phyloP scores from a whole-genome alignment of 1,139 yeast species.

The Zygosaccharomyces pseudobailii region DNA sequence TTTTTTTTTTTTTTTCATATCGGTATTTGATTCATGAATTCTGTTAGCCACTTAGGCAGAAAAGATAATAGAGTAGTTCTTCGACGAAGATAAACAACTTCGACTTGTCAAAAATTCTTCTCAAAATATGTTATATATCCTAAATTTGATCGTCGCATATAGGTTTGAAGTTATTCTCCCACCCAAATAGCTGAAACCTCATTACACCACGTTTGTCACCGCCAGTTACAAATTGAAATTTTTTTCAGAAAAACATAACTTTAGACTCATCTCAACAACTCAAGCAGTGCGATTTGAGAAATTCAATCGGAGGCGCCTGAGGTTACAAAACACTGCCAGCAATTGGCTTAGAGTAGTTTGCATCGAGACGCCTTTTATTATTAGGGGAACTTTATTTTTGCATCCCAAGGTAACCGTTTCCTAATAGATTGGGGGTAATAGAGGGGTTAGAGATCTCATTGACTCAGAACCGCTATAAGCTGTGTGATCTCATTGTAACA shows the following conservation, averaged over 20 bases:
- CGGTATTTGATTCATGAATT: too few species aligned
- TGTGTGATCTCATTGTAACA: not conserved
- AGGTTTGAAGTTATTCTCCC: not conserved
- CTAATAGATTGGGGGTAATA: not conserved
- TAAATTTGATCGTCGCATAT: too few species aligned
- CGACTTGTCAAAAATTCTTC: too few species aligned
- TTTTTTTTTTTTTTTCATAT: too few species aligned
- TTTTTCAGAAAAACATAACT: not conserved
- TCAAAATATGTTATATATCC: too few species aligned
- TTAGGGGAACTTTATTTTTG: too few species aligned
- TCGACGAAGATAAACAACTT: too few species aligned
- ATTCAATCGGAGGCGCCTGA: not conserved
- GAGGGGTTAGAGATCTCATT: not conserved
- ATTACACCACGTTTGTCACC: constrained; percentile 2
- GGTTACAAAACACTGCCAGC: not conserved
- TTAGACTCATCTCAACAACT: not conserved
- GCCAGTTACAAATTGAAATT: not conserved
- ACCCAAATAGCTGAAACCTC: not conserved
- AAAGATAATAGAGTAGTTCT: too few species aligned
- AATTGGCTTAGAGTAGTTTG: not conserved
- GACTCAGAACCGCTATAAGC: not conserved
- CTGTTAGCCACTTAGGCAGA: too few species aligned
- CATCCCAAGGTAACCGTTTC: not conserved
- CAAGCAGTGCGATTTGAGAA: not conserved
- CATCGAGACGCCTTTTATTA: not conserved